A percentile compares a stretch with the other conserved stretches of the same genome.
These are phyloP conservation scores for Secale cereale DNA, from an alignment of 176 grass and related monocot genomes.

Conservation along the genomic window DNA sequence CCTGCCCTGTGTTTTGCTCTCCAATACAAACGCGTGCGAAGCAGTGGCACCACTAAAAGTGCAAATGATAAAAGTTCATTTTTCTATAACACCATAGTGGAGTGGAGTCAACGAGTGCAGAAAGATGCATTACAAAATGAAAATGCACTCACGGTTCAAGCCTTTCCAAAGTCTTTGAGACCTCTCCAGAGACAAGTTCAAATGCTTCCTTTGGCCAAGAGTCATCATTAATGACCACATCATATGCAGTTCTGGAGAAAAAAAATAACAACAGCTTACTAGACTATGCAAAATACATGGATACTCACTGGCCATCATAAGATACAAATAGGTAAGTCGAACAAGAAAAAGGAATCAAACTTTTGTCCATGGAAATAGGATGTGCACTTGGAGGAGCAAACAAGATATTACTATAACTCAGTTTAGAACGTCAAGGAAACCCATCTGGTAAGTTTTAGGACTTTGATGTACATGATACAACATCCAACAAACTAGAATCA, in stretches of 20 bases:
- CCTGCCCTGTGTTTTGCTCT: constrained; percentile 70
- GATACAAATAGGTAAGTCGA: neutral
- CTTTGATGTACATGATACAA: neutral
- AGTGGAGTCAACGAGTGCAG: neutral
- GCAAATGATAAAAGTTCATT: constrained; percentile 7
- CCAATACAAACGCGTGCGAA: constrained; percentile 77
- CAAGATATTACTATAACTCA: neutral
- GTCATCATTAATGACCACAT: constrained; percentile 85
- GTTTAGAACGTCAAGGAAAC: neutral
- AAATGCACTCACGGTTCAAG: constrained; percentile 81
- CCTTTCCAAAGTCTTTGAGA: constrained; percentile 82
- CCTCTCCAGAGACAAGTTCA: constrained; percentile 68
- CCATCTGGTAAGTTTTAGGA: neutral
- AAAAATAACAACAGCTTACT: neutral
- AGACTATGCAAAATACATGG: neutral
- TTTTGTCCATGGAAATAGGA: neutral
- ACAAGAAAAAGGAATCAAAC: neutral
- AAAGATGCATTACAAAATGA: neutral
- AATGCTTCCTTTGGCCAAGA: constrained; percentile 80
- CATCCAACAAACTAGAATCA: neutral
- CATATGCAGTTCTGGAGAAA: constrained; percentile 88
- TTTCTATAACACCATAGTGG: neutral
- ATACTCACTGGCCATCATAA: neutral
- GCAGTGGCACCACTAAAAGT: constrained; percentile 65
- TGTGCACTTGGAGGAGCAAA: neutral